A percentile compares a stretch with the other conserved stretches of the same genome.
Evolutionary conservation across 2,329 filamentous ascomycete genomes (phyloP).

Genomic region (Ceratocystiopsis minuta): DNA sequence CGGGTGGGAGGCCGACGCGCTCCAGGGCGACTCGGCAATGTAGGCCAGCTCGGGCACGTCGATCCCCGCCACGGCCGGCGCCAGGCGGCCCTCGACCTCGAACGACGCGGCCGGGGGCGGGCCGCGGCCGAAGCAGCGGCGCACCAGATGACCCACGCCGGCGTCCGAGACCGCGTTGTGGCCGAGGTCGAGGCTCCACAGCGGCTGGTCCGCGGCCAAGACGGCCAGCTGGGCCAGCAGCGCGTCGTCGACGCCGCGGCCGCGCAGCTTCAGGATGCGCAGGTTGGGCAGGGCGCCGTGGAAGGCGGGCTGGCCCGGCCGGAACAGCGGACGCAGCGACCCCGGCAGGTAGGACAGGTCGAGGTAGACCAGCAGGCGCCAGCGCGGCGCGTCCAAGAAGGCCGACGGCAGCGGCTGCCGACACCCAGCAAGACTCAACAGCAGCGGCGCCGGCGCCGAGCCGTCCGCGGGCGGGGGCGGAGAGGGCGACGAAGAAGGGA

Average conservation of each 20-base stretch:
- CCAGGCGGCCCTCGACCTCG: constrained; percentile 28
- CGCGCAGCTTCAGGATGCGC: constrained; percentile 31
- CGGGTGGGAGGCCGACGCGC: constrained; percentile 25
- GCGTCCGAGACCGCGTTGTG: constrained; percentile 33
- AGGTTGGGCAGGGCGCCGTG: constrained; percentile 23
- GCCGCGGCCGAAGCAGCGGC: constrained; percentile 7
- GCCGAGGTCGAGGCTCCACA: constrained; percentile 41
- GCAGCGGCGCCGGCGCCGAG: constrained; percentile 12
- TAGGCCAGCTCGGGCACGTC: constrained; percentile 20
- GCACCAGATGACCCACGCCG: constrained; percentile 17
- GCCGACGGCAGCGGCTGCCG: constrained; percentile 20
- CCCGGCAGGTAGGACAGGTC: constrained; percentile 33
- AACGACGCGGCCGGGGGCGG: constrained; percentile 11
- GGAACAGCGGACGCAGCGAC: constrained; percentile 19
- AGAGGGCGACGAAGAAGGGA: not conserved
- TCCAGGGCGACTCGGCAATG: constrained; percentile 29
- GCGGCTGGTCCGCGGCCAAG: constrained; percentile 15
- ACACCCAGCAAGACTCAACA: constrained; percentile 29
- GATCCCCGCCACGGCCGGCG: constrained; percentile 1
- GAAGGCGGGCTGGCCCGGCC: constrained; percentile 5
- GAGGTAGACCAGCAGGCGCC: constrained; percentile 29
- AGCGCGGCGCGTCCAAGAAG: constrained; percentile 21
- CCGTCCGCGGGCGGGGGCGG: constrained; percentile 1
- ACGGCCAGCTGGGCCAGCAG: constrained; percentile 18
- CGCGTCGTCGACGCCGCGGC: constrained; percentile 27